phyloP scores from a whole-genome alignment of 2,329 filamentous ascomycete species.

The Harringtonia aguacate region DNA sequence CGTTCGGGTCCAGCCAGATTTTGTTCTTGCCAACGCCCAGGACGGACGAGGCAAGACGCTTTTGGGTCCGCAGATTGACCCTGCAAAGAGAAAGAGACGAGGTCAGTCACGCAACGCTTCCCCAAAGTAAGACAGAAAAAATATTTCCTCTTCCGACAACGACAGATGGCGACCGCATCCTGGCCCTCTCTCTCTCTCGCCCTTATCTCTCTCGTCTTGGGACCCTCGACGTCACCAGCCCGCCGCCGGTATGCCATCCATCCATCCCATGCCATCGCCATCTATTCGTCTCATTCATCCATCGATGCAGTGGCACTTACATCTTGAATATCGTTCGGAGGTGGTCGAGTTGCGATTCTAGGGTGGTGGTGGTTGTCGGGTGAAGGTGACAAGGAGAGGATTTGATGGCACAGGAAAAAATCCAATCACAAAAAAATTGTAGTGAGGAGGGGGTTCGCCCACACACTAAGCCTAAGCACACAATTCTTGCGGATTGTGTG shows the following conservation, averaged over 20 bases:
- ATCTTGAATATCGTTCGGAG: constrained; percentile 9
- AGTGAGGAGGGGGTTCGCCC: constrained; percentile 1
- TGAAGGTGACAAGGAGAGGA: background rate
- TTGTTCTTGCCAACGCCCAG: constrained; percentile 99
- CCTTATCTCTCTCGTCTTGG: no score
- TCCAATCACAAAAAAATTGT: constrained; percentile 6
- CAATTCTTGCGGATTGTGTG: constrained; percentile 12
- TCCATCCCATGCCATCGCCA: background rate
- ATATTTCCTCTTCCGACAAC: background rate
- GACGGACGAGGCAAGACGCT: constrained; percentile 98
- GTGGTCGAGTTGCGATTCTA: constrained; percentile 7
- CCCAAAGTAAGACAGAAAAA: background rate
- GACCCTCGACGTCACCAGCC: no score
- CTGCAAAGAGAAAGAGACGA: constrained; percentile 36
- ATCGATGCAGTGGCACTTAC: constrained; percentile 4
- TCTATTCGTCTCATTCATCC: background rate
- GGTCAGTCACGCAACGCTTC: no score
- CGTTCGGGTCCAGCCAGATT: constrained; percentile 99
- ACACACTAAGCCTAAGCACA: constrained; percentile 8
- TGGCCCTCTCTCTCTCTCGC: no score
- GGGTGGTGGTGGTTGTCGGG: constrained; percentile 1
- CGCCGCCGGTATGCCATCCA: background rate
- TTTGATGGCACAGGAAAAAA: constrained; percentile 5
- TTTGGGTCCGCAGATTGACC: constrained; percentile 99
- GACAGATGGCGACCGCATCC: no score